Evolutionary conservation across 208 protist genomes (phyloP).

Genomic region (Wallacemonas sp.): DNA sequence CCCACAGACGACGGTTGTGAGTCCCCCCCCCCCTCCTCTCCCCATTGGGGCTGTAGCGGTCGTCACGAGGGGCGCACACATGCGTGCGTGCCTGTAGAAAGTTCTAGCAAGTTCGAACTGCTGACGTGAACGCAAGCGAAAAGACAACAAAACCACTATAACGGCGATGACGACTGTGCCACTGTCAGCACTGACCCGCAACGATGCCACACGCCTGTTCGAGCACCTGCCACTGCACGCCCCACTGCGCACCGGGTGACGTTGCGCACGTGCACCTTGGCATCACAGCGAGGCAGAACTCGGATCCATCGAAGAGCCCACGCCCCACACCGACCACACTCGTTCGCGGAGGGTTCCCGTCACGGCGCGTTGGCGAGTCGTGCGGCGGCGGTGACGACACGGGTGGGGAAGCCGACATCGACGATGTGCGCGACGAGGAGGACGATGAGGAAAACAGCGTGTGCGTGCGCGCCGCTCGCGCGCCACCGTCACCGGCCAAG

Average conservation of each 20-base stretch:
- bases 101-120: no score
- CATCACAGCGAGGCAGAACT: background rate
- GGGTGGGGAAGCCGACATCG: background rate
- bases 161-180: no score
- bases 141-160: no score
- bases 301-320: background rate
- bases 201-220: slow-evolving; percentile 19
- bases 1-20: no score
- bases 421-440: background rate
- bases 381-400: background rate
- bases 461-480: background rate
- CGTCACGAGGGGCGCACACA: no score
- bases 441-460: slow-evolving; percentile 1
- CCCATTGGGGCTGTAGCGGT: no score
- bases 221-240: slow-evolving; percentile 20
- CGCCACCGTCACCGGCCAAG: no score
- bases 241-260: background rate
- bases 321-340: background rate
- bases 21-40: no score
- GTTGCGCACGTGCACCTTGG: background rate
- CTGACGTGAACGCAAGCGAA: no score
- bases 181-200: slow-evolving; percentile 6
- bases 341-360: background rate
- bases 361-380: background rate
- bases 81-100: no score